Evolutionary conservation across 805 yeast species (phyloP).

Genomic region (Nakazawaea ishiwadae): DNA sequence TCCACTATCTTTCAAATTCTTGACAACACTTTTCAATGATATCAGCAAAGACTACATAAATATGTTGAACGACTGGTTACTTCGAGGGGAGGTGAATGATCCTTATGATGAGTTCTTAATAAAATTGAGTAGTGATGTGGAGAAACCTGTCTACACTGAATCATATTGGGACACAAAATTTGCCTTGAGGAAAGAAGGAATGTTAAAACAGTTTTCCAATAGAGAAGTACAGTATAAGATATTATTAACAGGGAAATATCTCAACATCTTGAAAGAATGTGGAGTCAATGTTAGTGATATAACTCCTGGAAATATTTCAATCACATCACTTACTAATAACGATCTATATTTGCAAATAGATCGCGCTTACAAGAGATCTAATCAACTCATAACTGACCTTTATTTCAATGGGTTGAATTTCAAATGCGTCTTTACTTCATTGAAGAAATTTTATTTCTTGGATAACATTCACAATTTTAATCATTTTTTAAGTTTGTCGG

Average conservation of each 20-base stretch:
- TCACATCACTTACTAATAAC: slow-evolving; percentile 23
- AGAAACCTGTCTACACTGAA: slow-evolving; percentile 31
- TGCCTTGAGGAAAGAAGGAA: slow-evolving; percentile 67
- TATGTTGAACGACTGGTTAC: slow-evolving; percentile 79
- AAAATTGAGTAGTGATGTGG: slow-evolving; percentile 32
- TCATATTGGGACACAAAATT: slow-evolving; percentile 73
- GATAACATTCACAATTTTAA: slow-evolving; percentile 47
- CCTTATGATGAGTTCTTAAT: slow-evolving; percentile 81
- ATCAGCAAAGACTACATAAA: slow-evolving; percentile 59
- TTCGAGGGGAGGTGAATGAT: slow-evolving; percentile 68
- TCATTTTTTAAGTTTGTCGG: slow-evolving; percentile 45
- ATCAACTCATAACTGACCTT: slow-evolving; percentile 50
- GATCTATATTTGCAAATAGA: slow-evolving; percentile 53
- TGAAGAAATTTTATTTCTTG: slow-evolving; percentile 57
- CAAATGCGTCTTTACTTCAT: slow-evolving; percentile 34
- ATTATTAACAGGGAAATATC: slow-evolving; percentile 77
- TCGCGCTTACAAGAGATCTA: slow-evolving; percentile 64
- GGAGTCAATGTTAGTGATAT: slow-evolving; percentile 32
- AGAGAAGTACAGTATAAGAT: slow-evolving; percentile 57
- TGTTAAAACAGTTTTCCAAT: slow-evolving; percentile 59
- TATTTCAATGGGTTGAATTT: slow-evolving; percentile 60
- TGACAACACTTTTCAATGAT: slow-evolving; percentile 46
- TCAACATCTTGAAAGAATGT: slow-evolving; percentile 66
- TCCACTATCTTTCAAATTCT: slow-evolving; percentile 43
- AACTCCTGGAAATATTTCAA: slow-evolving; percentile 16